Conservation (phyloP, 1,284 basidiomycete genomes). For the Omphalotus olearius region DNA sequence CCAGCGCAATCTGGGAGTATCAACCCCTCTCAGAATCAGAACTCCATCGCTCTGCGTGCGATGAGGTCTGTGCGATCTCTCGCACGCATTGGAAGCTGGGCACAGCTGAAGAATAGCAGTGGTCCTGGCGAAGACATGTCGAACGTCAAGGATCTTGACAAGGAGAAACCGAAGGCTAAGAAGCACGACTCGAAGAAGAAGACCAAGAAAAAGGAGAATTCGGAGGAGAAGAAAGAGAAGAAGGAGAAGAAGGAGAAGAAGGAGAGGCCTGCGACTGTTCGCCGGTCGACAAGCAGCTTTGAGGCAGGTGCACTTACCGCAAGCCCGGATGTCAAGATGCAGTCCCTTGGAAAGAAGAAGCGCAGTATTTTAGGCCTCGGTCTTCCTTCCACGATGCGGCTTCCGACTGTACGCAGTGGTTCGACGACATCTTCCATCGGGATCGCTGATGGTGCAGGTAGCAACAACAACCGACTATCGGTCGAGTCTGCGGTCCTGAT, state of each 20-base stretch:
- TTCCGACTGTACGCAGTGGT: conserved; percentile 43
- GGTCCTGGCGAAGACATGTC: conserved; percentile 29
- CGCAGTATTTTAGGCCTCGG: conserved; percentile 51
- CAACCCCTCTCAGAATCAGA: conserved; percentile 11
- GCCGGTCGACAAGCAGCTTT: conserved; percentile 57
- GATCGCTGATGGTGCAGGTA: conserved; percentile 10
- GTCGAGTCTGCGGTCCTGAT: conserved; percentile 38
- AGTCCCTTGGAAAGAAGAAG: conserved; percentile 50
- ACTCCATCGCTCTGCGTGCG: conserved; percentile 69
- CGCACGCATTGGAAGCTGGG: conserved; percentile 69
- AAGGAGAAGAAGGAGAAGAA: conserved; percentile 29
- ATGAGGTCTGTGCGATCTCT: conserved; percentile 71
- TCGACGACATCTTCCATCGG: conserved; percentile 32
- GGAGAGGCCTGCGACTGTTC: conserved; percentile 30
- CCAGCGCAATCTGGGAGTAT: conserved; percentile 3
- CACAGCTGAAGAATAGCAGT: conserved; percentile 41
- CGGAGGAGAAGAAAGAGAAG: conserved; percentile 30
- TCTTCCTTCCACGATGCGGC: conserved; percentile 39
- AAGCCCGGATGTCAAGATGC: conserved; percentile 33
- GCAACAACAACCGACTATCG: conserved; percentile 35
- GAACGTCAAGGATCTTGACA: conserved; percentile 21
- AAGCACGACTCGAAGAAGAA: conserved; percentile 13
- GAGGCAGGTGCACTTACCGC: conserved; percentile 53
- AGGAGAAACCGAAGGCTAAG: conserved; percentile 11
- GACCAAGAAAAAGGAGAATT: conserved; percentile 7